Evolutionary conservation across 345 rosid species (phyloP), one percentile per base, ranked within the genome.

Genomic region (Lepidium africanum): DNA sequence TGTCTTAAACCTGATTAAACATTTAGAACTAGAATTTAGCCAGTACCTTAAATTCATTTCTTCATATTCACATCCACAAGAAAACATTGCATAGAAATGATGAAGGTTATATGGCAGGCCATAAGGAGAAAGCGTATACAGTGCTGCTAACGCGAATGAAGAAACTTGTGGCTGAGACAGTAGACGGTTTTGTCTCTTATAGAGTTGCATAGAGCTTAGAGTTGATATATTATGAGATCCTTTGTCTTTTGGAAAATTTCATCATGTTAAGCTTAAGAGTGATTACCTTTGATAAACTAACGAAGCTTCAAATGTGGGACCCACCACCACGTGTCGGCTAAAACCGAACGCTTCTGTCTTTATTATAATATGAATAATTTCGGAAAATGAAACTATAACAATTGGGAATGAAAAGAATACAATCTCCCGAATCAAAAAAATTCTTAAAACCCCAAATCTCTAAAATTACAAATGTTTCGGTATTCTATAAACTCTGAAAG

Each of bases 71-170:
- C 11, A 32, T 23, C 15, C 9, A 42, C 27, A 43, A 5, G 42
- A 9, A 53, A n/a, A 3, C 3, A 5, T 32, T 19, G 54, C 38
- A 38, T 37, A 39, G 65, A 72, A 65, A 35, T 58, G 52, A 65
- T 73, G 67, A 49, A 65, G 54, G 9, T 14, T 37, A 50, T 41
- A 39, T 30, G 2, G 57, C 58, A 89, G 96, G 96, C 25, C 86
- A 85, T 21, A 89, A 83, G 76, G 88, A 81, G 9, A 85, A 91
- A 65, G 80, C 87, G 45, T 86, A 83, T 52, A 68, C 81, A 62
- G 73, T 88, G 60, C 80, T 88, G 43, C 80, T 91, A 14, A 77
- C 80, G 21, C 86, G 89, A 47, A 83, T 88, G 87, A 88, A 85
- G 54, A 76, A 60, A 69, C 61, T 91, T 30, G 84, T 76, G 9